Percentiles rank a stretch among this genome's conserved stretches.
Evolutionary conservation across 2,329 filamentous ascomycete genomes (phyloP).

Genomic region (Colletotrichum eremochloae): DNA sequence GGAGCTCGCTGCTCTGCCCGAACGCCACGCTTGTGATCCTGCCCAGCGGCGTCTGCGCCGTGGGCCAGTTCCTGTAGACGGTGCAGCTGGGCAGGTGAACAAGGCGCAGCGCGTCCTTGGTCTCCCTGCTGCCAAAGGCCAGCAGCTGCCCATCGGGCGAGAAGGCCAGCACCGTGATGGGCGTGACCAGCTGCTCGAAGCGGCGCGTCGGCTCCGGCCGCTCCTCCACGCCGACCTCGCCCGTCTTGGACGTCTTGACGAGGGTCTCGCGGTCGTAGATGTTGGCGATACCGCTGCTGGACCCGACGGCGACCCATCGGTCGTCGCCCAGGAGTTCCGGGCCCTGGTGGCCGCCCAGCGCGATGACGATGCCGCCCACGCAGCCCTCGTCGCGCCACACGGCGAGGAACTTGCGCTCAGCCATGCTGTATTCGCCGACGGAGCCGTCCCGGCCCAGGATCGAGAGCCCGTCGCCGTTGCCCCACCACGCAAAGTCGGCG

Average conservation of each 20-base stretch:
- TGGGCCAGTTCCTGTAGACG: conserved; percentile 98
- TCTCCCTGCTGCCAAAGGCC: conserved; percentile 87
- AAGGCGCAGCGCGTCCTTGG: conserved; percentile 87
- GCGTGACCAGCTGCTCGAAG: conserved; percentile 89
- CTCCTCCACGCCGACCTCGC: conserved; percentile 68
- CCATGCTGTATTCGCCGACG: conserved; percentile 88
- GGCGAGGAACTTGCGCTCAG: conserved; percentile 76
- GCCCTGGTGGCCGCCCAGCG: conserved; percentile 78
- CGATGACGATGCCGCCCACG: conserved; percentile 85
- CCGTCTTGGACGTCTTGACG: conserved; percentile 52
- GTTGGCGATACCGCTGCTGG: conserved; percentile 89
- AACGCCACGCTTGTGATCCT: conserved; percentile 83
- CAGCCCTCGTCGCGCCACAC: conserved; percentile 93
- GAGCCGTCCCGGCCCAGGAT: conserved; percentile 90
- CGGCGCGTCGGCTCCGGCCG: conserved; percentile 79
- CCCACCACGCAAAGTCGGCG: conserved; percentile 95
- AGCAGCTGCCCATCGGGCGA: conserved; percentile 91
- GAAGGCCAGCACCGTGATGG: conserved; percentile 84
- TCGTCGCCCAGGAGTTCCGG: conserved; percentile 78
- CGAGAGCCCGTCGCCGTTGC: conserved; percentile 82
- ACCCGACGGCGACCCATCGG: conserved; percentile 90
- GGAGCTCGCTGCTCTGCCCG: conserved; percentile 72
- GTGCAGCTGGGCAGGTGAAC: conserved; percentile 93
- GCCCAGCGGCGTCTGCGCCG: conserved; percentile 87
- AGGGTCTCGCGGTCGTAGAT: conserved; percentile 87